Evolutionary conservation across 2,329 filamentous ascomycete genomes (phyloP).

Genomic region (Westerdykella aurantiaca): DNA sequence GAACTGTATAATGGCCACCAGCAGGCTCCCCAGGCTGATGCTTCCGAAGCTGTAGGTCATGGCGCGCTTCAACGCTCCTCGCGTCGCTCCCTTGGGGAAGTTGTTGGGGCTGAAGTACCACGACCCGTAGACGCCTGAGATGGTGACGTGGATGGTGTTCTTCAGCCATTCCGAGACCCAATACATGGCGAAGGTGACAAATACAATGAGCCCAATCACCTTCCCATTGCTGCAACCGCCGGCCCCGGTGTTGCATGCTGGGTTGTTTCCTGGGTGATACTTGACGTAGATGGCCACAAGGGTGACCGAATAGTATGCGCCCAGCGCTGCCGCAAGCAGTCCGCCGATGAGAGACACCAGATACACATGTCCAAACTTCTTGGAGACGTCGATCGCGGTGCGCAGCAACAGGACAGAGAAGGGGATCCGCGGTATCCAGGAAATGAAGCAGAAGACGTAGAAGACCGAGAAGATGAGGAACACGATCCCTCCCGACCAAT

Average conservation of each 20-base stretch:
- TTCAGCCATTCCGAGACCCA: conserved; percentile 94
- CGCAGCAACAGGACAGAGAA: conserved; percentile 88
- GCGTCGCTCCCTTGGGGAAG: conserved; percentile 71
- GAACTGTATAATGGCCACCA: conserved; percentile 83
- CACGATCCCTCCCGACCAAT: conserved; percentile 80
- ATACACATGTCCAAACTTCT: conserved; percentile 79
- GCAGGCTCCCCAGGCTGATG: conserved; percentile 76
- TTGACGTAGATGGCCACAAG: conserved; percentile 80
- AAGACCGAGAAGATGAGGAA: conserved; percentile 80
- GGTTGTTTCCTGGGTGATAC: conserved; percentile 59
- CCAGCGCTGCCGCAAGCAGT: conserved; percentile 66
- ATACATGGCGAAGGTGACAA: conserved; percentile 85
- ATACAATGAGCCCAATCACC: conserved; percentile 78
- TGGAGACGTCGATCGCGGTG: conserved; percentile 78
- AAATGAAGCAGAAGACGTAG: conserved; percentile 74
- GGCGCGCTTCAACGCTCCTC: conserved; percentile 74
- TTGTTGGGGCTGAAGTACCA: conserved; percentile 78
- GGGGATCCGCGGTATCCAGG: conserved; percentile 85
- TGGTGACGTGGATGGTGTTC: conserved; percentile 83
- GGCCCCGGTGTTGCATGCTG: conserved; percentile 48
- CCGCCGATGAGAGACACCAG: conserved; percentile 80
- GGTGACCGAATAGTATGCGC: conserved; percentile 80
- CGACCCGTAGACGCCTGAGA: conserved; percentile 82
- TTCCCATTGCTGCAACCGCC: conserved; percentile 67
- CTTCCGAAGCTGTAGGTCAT: conserved; percentile 90